Conservation (phyloP, 345 rosid genomes). For the Abelmoschus esculentus region DNA sequence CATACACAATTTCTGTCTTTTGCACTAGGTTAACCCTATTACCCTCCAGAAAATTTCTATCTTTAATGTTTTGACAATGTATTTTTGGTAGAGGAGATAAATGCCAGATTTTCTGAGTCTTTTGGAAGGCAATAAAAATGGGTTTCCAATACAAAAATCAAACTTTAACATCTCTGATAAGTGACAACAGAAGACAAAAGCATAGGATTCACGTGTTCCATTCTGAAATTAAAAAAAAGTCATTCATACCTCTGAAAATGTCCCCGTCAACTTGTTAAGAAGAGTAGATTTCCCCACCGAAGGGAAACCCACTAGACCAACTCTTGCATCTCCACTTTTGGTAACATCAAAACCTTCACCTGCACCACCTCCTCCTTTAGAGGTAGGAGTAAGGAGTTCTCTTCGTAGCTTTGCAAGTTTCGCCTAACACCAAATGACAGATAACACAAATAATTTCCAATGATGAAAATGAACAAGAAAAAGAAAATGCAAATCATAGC, state of each 20-base stretch:
- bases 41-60: neutral
- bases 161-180: neutral
- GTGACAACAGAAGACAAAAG: neutral
- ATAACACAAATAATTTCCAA: neutral
- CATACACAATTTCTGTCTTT: neutral
- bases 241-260: slow-evolving; percentile 79
- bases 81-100: neutral
- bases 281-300: slow-evolving; percentile 99
- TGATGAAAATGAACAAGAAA: slow-evolving; percentile 1
- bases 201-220: neutral
- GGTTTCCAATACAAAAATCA: neutral
- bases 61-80: neutral
- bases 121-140: neutral
- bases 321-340: slow-evolving; percentile 94
- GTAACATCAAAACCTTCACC: slow-evolving; percentile 99
- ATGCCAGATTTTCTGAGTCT: neutral
- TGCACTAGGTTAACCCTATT: neutral
- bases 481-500: neutral
- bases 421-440: slow-evolving; percentile 37
- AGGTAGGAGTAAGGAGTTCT: slow-evolving; percentile 79
- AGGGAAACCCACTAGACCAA: slow-evolving; percentile 94
- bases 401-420: slow-evolving; percentile 91
- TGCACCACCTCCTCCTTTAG: slow-evolving; percentile 84
- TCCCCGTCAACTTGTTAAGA: slow-evolving; percentile 83
- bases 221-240: neutral